Base-by-base conservation (phyloP, 2,329 filamentous ascomycete genomes). In the Colletotrichum agaves region DNA sequence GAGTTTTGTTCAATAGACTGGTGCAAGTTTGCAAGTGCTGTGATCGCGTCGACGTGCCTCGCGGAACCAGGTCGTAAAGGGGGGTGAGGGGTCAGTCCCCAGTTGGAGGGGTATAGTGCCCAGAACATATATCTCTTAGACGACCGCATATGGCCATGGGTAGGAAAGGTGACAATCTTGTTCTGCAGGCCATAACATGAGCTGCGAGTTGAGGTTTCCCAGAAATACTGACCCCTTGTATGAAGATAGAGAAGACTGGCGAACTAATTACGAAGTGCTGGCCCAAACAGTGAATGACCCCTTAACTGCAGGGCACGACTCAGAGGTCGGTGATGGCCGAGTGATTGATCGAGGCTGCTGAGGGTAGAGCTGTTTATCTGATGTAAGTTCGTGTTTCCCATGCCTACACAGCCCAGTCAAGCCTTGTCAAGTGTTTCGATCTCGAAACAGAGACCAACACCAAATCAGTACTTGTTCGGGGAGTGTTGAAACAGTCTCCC, bases 71-170 rank as follows among this genome's bases (percentile, higher is more conserved):
- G 21, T 13, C 19, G 21, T 52, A 43, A 53, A 59, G 63, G 63
- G 57, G 70, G 67, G 56, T 62, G 61, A 53, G 61, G 60, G 69
- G 58, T 57, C 59, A 62, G 44, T 59, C 63, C 43, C 27, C 44
- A 41, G 35, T 44, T 49, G 50, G 49, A 70, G 71, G 63, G 39
- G 72, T 78, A 80, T 80, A 80, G 75, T 75, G 75, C 70, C 71
- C 71, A 73, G 69, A 74, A 75, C 72, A 78, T 80, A 80, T 79
- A 79, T 71, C 71, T 75, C 73, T 76, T 75, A 76, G 74, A 70
- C 72, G 72, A 72, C 71, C 71, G 69, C 69, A 72, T 77, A 76
- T 74, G 73, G 67, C 67, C 73, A 77, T 73, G 75, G 75, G 63
- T 70, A 61, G 67, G 63, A 70, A 73, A 43, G 70, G 72, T 72